Conservation (phyloP, 805 yeast species). For the Candida namnaoensis region DNA sequence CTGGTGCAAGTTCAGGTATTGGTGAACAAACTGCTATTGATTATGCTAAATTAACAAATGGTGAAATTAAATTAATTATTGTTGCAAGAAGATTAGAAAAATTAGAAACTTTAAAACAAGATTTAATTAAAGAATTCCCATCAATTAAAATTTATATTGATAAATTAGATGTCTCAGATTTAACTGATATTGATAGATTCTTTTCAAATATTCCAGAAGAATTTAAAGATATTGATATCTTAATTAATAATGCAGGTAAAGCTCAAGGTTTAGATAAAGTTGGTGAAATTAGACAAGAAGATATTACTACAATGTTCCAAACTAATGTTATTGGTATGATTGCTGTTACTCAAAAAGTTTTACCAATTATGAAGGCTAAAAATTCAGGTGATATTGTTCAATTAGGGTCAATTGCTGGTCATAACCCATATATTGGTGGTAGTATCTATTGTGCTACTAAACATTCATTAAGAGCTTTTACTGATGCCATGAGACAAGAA, state of each 20-base stretch:
- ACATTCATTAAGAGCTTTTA: slow-evolving; percentile 65
- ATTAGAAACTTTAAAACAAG: slow-evolving; percentile 37
- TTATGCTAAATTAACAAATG: slow-evolving; percentile 71
- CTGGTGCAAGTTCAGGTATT: slow-evolving; percentile 96
- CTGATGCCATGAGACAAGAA: slow-evolving; percentile 68
- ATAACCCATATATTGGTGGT: slow-evolving; percentile 77
- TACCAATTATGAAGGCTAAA: slow-evolving; percentile 62
- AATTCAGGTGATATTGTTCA: slow-evolving; percentile 68
- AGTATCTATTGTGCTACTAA: slow-evolving; percentile 72
- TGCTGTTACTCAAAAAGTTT: slow-evolving; percentile 68
- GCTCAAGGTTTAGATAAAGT: slow-evolving; percentile 77
- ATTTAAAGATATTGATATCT: slow-evolving; percentile 53
- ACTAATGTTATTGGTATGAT: slow-evolving; percentile 87
- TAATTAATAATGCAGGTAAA: slow-evolving; percentile 68
- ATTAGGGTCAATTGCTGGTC: slow-evolving; percentile 75
- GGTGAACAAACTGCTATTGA: slow-evolving; percentile 89
- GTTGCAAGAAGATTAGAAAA: slow-evolving; percentile 73
- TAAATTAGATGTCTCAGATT: slow-evolving; percentile 48
- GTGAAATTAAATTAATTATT: slow-evolving; percentile 51
- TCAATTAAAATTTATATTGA: slow-evolving; percentile 34
- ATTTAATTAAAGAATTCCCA: slow-evolving; percentile 39
- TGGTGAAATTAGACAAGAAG: slow-evolving; percentile 58
- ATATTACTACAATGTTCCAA: slow-evolving; percentile 69
- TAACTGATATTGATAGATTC: slow-evolving; percentile 41
- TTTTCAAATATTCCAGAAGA: slow-evolving; percentile 44